Conservation (phyloP, 768 basidiomycete species). For the Trametes sanguinea region DNA sequence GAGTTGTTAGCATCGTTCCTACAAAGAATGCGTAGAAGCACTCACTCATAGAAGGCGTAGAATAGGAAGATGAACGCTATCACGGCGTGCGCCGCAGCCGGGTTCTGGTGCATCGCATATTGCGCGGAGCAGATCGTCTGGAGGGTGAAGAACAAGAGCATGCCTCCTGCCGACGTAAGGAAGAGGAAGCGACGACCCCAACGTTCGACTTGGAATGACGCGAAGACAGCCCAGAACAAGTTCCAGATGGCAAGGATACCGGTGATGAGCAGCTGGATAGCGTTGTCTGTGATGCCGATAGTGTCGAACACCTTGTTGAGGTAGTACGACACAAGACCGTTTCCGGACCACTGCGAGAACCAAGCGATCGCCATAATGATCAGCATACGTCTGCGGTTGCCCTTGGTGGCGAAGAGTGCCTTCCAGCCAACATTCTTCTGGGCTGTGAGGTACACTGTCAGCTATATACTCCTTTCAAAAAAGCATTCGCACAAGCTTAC, state of each 20-base stretch:
- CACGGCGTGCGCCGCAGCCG: slow-evolving; percentile 63
- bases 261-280: slow-evolving; percentile 78
- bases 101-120: slow-evolving; percentile 46
- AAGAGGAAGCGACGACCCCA: slow-evolving; percentile 74
- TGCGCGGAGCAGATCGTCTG: slow-evolving; percentile 68
- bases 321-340: slow-evolving; percentile 84
- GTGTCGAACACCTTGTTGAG: slow-evolving; percentile 69
- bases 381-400: slow-evolving; percentile 75
- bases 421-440: slow-evolving; percentile 66
- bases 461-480: not conserved
- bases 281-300: slow-evolving; percentile 63
- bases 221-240: slow-evolving; percentile 58
- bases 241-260: slow-evolving; percentile 85
- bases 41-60: slow-evolving; percentile 75
- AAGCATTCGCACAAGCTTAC: slow-evolving; percentile 18
- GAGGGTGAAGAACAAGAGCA: slow-evolving; percentile 65
- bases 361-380: slow-evolving; percentile 78
- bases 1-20: not conserved
- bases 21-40: slow-evolving; percentile 9
- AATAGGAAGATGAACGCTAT: slow-evolving; percentile 86
- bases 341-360: slow-evolving; percentile 88
- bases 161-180: slow-evolving; percentile 56
- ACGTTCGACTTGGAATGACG: slow-evolving; percentile 63
- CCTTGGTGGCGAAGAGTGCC: slow-evolving; percentile 62
- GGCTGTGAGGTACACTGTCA: slow-evolving; percentile 34